Evolutionary conservation across 495 filamentous ascomycete species (phyloP), one percentile per base, ranked within the genome.

Genomic region (Glarea lozoyensis): DNA sequence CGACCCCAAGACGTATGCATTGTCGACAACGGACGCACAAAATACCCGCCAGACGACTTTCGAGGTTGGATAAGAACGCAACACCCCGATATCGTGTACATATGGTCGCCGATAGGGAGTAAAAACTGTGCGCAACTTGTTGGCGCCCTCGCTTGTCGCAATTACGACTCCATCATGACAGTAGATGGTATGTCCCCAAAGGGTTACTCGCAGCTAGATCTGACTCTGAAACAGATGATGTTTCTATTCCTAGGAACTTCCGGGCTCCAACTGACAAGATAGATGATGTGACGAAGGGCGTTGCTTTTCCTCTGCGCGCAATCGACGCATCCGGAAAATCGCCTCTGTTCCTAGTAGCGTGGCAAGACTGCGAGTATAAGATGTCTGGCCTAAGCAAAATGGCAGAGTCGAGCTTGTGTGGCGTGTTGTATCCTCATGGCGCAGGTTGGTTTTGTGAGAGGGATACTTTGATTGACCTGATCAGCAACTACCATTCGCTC

Each of bases 351-450:
- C 64, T 68, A 21, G 64, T 68, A 27, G 63, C 66, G 37, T 64
- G 64, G 1, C 68, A 72, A 38, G 68, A 72, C 46, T 35, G 68
- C 18, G 68, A 72, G 43, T 72, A 72, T 39, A 65, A 64, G 39
- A 57, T 68, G 36, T 58, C 63, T 17, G 63, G 63, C 10, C 34
- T 68, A 7, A 33, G n/a, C 23, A 45, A 50, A 31, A 15, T 43
- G 2, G 41, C 34, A 11, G 42, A 51, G 20, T 18, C 11, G 1
- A 6, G n/a, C 3, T 13, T 46, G 6, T 38, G 48, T n/a, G 37
- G 43, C 13, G 37, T 46, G 2, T 15, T 13, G 10, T 46, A 30
- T 21, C 48, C 47, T 4, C 47, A 50, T 27, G 47, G 47, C 2
- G 47, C 47, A 19, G 32, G 21, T 21, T 24, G 38, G 34, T 31